Evolutionary conservation across 176 grass and related monocot genomes (phyloP), one percentile per base, ranked within the genome.

Genomic region (Aegilops umbellulata): DNA sequence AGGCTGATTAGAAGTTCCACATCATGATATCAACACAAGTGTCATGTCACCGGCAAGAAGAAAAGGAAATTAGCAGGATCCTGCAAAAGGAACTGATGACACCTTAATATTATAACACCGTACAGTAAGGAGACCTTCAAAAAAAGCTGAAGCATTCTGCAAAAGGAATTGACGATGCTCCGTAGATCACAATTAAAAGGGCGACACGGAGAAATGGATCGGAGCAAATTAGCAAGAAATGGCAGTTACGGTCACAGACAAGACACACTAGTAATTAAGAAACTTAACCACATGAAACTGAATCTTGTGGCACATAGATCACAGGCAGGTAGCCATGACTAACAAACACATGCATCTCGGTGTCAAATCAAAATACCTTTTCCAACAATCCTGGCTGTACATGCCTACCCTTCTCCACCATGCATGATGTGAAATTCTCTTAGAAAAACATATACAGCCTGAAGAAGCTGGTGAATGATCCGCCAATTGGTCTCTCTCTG

Each of bases 401-500:
- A 10, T 80, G 23, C 74, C 57, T 87, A 70, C 36, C 36, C n/a
- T 74, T 49, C 24, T 58, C 19, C 7, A 22, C 11, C 27, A 38
- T 10, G 16, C 27, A 38, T 10, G 16, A 70, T 30, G 63, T 36
- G 57, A 2, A 74, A 74, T 60, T 82, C 32, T 47, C 66, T 34
- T 46, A 5, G 0, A 7, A n/a, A 13, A 61, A 7, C 67, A 79
- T 82, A 41, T 86, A 41, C 53, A 47, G 3, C 4, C n/a, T n/a
- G 34, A 74, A 80, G 23, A 60, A 80, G 23, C 8, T 62, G 68
- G 23, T 23, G 60, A 62, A 3, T 27, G n/a, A 75, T 76, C 74
- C 70, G 13, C 71, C 25, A 61, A 60, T 82, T 92, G 91, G 85
- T 68, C 90, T 86, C 86, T 94, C 80, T 82, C 83, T 92, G 88